Evolutionary conservation across 129 eudicot genomes (phyloP), one percentile per base, ranked within the genome.

Genomic region (Pulicaria dysenterica): DNA sequence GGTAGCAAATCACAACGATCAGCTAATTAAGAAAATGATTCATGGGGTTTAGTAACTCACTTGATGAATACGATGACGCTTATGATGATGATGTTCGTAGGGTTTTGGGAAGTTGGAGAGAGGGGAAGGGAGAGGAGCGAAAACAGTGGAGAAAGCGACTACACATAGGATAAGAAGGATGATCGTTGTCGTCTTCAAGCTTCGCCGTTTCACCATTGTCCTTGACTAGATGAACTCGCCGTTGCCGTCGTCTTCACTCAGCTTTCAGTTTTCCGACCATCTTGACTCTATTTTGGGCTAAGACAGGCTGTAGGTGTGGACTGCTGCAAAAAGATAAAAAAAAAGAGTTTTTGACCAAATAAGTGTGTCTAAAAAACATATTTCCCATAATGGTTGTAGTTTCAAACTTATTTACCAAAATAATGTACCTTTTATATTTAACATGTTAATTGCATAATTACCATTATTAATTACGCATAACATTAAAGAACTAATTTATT

Each of bases 131-230:
- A 69, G 73, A 75, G 68, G 73, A 5, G 84, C 76, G 16, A 74
- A 67, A 55, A 81, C 81, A 70, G 70, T 66, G 31, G 73, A 56
- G 63, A 71, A 47, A 56, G 78, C 77, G 15, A 66, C 14, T 19
- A 81, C 67, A 64, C 74, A 81, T 14, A 67, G 56, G 8, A 79
- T 69, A 38, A 81, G 37, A n/a, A 66, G 11, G 34, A 76, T 58
- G 16, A 42, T 24, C 10, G 70, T 70, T 24, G 74, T 63, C 54
- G 73, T 24, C 40, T 57, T 70, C 63, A 54, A 42, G 59, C 43
- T 75, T 34, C 63, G 57, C 65, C 68, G 72, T 70, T 75, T 81
- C 74, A 43, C 81, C 85, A 81, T 81, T 40, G 56, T 36, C 45
- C 61, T 72, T 46, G 72, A 37, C 67, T 48, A 24, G 31, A 24